These are phyloP conservation scores for Paraphaeosphaeria sporulosa DNA, from an alignment of 2,329 filamentous ascomycete genomes.

Conservation along the genomic window DNA sequence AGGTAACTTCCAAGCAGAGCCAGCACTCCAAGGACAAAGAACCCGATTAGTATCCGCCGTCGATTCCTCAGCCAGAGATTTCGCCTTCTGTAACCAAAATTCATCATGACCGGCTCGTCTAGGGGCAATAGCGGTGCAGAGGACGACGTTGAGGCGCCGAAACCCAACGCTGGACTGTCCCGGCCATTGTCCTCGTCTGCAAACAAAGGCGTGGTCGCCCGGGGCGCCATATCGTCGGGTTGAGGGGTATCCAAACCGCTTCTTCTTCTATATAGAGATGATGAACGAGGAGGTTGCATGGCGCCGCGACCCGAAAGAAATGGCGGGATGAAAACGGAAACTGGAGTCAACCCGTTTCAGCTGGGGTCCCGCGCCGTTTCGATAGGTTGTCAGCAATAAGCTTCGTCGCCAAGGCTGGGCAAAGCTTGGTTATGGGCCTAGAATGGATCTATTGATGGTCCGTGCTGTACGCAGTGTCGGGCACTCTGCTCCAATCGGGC, in stretches of 20 bases:
- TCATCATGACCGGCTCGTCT: slow-evolving; percentile 1
- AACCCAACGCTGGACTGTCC: background rate
- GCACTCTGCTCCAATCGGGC: background rate
- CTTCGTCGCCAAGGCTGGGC: background rate
- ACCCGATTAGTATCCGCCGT: background rate
- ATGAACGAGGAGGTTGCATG: slow-evolving; percentile 1
- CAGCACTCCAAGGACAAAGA: background rate
- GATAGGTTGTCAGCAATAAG: background rate
- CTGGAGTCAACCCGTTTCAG: background rate
- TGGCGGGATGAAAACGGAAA: background rate
- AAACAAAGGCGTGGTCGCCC: slow-evolving; percentile 6
- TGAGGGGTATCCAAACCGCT: background rate
- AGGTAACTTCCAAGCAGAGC: background rate
- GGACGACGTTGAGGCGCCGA: background rate
- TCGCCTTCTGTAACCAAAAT: background rate
- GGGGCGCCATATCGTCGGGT: slow-evolving; percentile 1
- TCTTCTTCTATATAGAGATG: slow-evolving; percentile 5
- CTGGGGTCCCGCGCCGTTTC: background rate
- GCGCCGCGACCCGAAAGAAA: background rate
- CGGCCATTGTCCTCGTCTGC: background rate
- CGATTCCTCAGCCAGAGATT: slow-evolving; percentile 3
- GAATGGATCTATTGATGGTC: background rate
- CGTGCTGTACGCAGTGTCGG: background rate
- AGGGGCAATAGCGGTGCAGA: background rate
- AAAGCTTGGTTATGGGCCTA: slow-evolving; percentile 4